These are phyloP conservation scores for Ophiocordyceps camponoti-rufipedis DNA, from an alignment of 2,329 filamentous ascomycete genomes.

Conservation along the genomic window DNA sequence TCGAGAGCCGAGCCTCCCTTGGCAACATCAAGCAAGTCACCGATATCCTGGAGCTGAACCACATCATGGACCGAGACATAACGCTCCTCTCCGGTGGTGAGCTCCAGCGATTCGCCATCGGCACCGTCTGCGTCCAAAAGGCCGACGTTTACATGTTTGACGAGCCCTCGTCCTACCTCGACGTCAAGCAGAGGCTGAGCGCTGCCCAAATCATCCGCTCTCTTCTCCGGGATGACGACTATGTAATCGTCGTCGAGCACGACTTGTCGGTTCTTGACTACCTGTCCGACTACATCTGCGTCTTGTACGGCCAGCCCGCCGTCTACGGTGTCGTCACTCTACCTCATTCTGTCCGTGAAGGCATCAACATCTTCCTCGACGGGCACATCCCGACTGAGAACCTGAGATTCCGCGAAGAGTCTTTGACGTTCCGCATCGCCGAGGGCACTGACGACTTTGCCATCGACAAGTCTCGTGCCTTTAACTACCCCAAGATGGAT, in stretches of 20 bases:
- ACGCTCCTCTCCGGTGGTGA: conserved; percentile 87
- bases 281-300: conserved; percentile 94
- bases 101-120: conserved; percentile 93
- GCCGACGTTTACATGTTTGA: conserved; percentile 99
- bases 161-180: conserved; percentile 94
- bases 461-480: conserved; percentile 67
- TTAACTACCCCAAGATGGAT: conserved; percentile 76
- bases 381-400: conserved; percentile 98
- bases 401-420: conserved; percentile 93
- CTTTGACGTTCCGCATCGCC: conserved; percentile 82
- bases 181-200: conserved; percentile 96
- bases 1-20: conserved; percentile 59
- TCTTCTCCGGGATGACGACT: conserved; percentile 73
- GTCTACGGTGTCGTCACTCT: conserved; percentile 96
- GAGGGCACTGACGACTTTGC: conserved; percentile 81
- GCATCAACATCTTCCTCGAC: conserved; percentile 98
- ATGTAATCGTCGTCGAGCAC: conserved; percentile 98
- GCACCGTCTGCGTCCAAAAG: conserved; percentile 84
- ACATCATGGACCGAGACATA: conserved; percentile 86
- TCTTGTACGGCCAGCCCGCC: conserved; percentile 87
- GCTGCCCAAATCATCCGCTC: conserved; percentile 86
- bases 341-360: conserved; percentile 89
- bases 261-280: conserved; percentile 97
- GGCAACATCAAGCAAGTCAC: conserved; percentile 68
- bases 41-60: conserved; percentile 67